These are phyloP conservation scores for Plantago coronopus DNA, from an alignment of 305 asterid genomes.

Conservation along the genomic window DNA sequence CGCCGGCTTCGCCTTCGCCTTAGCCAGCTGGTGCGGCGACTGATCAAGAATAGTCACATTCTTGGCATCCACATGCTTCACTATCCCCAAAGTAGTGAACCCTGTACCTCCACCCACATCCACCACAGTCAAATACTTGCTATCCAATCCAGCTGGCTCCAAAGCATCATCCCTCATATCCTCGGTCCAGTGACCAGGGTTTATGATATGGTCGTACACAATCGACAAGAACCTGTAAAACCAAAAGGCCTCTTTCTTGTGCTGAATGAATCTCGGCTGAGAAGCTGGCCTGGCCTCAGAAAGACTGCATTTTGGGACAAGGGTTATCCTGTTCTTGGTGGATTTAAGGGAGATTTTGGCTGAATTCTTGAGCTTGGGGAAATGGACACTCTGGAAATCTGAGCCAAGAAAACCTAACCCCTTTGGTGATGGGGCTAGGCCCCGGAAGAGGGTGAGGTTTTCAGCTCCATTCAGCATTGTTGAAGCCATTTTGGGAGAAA, in stretches of 20 bases:
- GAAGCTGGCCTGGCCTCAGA: conserved; percentile 83
- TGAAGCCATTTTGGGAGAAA: conserved; percentile 47
- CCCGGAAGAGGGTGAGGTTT: conserved; percentile 38
- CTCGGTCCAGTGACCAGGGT: conserved; percentile 99
- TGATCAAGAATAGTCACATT: conserved; percentile 96
- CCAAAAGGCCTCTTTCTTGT: conserved; percentile 95
- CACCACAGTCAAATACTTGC: conserved; percentile 57
- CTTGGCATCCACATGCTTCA: conserved; percentile 79
- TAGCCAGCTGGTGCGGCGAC: conserved; percentile 96
- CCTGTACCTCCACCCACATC: conserved; percentile 99
- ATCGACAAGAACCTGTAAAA: conserved; percentile 81
- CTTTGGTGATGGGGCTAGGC: conserved; percentile 39
- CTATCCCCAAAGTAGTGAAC: conserved; percentile 84
- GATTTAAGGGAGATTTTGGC: conserved; percentile 27
- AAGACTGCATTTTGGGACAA: conserved; percentile 52
- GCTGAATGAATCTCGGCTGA: conserved; percentile 90
- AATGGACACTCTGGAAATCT: conserved; percentile 39
- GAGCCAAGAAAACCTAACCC: conserved; percentile 40
- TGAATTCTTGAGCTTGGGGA: conserved; percentile 36
- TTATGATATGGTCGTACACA: conserved; percentile 85
- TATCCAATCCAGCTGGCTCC: conserved; percentile 75
- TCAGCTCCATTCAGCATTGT: conserved; percentile 61
- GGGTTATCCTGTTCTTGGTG: conserved; percentile 25
- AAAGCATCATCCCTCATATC: conserved; percentile 97
- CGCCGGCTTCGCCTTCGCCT: conserved; percentile 84